A percentile compares a stretch with the other conserved stretches of the same genome.
Evolutionary conservation across 768 basidiomycete genomes (phyloP).

Genomic region (Termitomyces sp.): DNA sequence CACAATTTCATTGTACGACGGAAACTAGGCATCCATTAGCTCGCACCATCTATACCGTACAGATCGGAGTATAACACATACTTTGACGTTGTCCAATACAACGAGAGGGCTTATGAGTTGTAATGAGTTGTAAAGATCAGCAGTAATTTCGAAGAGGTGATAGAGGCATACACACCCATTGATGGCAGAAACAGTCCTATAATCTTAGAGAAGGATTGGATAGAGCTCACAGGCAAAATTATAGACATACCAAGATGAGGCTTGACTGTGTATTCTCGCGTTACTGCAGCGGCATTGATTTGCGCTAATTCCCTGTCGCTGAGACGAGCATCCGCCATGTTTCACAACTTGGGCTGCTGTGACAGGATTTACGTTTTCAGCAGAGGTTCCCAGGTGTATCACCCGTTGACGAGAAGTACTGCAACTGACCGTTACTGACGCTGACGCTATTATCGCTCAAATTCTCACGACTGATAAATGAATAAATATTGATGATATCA

Average conservation of each 20-base stretch:
- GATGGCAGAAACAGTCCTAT: constrained; percentile 97
- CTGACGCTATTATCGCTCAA: background rate
- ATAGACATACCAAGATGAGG: constrained; percentile 78
- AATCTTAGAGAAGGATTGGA: constrained; percentile 55
- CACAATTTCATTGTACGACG: constrained; percentile 98
- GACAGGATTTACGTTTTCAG: constrained; percentile 1
- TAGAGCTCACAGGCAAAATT: constrained; percentile 13
- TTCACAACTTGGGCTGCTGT: background rate
- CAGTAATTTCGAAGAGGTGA: constrained; percentile 6
- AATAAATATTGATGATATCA: background rate
- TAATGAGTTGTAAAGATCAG: constrained; percentile 8
- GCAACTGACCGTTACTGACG: background rate
- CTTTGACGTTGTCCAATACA: constrained; percentile 98
- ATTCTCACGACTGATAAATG: constrained; percentile 17
- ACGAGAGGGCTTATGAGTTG: constrained; percentile 73
- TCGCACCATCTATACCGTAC: constrained; percentile 3
- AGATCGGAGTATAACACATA: constrained; percentile 31
- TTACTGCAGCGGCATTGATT: constrained; percentile 88
- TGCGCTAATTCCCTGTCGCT: constrained; percentile 73
- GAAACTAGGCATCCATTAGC: constrained; percentile 57
- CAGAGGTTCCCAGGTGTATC: background rate
- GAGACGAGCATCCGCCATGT: constrained; percentile 57
- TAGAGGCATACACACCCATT: constrained; percentile 63
- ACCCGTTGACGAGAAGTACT: background rate
- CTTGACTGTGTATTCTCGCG: constrained; percentile 83